A percentile compares a stretch with the other conserved stretches of the same genome.
Conservation (phyloP, 2,329 filamentous ascomycete species). For the Cercospora berteroae region DNA sequence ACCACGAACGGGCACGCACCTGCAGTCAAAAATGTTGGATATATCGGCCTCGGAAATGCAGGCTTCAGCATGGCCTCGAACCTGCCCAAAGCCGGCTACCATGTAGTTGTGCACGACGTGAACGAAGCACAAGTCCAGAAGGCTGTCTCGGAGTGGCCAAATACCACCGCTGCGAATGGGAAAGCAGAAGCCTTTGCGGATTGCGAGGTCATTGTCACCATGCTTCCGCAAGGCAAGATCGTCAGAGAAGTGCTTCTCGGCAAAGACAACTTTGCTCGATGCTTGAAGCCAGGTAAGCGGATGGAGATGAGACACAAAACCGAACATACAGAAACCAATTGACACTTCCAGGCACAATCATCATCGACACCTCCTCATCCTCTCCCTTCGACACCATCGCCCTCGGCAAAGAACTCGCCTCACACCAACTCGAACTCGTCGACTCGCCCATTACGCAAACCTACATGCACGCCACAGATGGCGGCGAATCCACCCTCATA, state of each 20-base stretch:
- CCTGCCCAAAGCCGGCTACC: conserved; percentile 37
- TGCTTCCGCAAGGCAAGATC: conserved; percentile 40
- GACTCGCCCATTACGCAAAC: conserved; percentile 42
- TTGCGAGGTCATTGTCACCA: conserved; percentile 38
- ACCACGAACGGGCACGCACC: conserved; percentile 19
- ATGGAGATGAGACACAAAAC: no score
- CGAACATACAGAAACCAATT: not conserved
- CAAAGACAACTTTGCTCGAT: conserved; percentile 33
- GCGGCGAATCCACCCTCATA: conserved; percentile 39
- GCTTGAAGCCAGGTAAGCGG: conserved; percentile 29
- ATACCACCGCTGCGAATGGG: conserved; percentile 33
- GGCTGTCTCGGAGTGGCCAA: conserved; percentile 31
- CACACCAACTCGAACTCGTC: conserved; percentile 36
- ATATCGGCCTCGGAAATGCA: conserved; percentile 39
- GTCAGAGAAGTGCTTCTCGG: conserved; percentile 36
- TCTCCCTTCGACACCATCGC: conserved; percentile 39
- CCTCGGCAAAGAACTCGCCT: conserved; percentile 36
- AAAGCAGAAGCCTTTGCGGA: conserved; percentile 34
- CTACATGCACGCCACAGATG: conserved; percentile 39
- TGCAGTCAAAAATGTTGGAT: conserved; percentile 34
- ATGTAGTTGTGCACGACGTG: conserved; percentile 36
- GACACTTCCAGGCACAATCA: conserved; percentile 30
- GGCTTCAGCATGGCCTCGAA: conserved; percentile 39
- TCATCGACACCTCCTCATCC: conserved; percentile 40
- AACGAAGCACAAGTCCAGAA: conserved; percentile 29